Evolutionary conservation across 2,329 filamentous ascomycete genomes (phyloP).

Genomic region (Knufia fluminis): DNA sequence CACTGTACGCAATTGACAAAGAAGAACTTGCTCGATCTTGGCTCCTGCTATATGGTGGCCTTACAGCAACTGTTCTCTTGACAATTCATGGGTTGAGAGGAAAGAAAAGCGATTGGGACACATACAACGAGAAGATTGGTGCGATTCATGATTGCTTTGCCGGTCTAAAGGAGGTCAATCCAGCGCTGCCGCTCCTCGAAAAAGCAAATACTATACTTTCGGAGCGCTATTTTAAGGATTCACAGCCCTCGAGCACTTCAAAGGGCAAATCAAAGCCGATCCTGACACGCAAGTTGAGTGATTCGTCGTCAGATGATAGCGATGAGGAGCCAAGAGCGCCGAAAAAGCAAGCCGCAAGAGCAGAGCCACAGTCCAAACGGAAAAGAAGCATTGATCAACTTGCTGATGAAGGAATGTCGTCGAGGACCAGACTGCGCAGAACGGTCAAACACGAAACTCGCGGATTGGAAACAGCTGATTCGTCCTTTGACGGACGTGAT

Average conservation of each 20-base stretch:
- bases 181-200: not conserved
- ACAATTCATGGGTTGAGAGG: not conserved
- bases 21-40: not conserved
- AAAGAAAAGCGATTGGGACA: not conserved
- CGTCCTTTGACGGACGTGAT: not conserved
- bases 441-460: not conserved
- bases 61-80: not conserved
- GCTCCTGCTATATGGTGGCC: constrained; percentile 3
- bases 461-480: not conserved
- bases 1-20: not conserved
- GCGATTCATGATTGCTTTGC: not conserved
- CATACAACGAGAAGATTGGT: not conserved
- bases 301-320: not conserved
- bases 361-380: not conserved
- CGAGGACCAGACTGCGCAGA: not conserved
- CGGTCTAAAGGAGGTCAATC: not conserved
- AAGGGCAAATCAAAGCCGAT: not conserved
- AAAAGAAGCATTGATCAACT: not conserved
- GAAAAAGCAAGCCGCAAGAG: too few relatives aligned
- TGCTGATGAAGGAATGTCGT: not conserved
- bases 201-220: not conserved
- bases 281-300: not conserved
- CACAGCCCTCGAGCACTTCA: not conserved
- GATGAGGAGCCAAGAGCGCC: not conserved
- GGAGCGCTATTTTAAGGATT: not conserved